phyloP scores from a whole-genome alignment of 495 filamentous ascomycete species.

The Hyaloscypha hepaticicola region DNA sequence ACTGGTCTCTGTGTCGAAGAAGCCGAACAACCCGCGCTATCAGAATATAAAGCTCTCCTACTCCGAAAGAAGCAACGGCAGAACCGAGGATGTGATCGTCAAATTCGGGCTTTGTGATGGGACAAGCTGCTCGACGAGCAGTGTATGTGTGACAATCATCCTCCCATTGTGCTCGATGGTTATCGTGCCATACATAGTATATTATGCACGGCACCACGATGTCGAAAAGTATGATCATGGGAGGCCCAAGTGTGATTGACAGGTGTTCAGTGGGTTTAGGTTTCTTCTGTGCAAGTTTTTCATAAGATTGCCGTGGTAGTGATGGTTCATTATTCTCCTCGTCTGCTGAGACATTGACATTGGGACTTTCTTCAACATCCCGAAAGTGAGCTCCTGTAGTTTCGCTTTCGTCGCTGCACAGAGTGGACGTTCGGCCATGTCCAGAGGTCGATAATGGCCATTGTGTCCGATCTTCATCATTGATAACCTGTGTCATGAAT shows the following conservation, averaged over 20 bases:
- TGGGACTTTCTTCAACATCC: neutral
- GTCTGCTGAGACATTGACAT: neutral
- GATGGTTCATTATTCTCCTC: neutral
- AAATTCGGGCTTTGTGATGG: constrained; percentile 12
- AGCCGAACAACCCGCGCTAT: constrained; percentile 18
- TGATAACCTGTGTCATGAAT: constrained; percentile 1
- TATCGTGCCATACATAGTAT: constrained; percentile 23
- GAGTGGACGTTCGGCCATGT: neutral
- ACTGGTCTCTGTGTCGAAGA: constrained; percentile 9
- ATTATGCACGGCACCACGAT: constrained; percentile 24
- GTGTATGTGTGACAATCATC: constrained; percentile 1
- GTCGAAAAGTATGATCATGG: constrained; percentile 24
- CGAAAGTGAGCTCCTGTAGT: neutral
- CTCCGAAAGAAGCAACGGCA: constrained; percentile 19
- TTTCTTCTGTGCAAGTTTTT: constrained; percentile 24
- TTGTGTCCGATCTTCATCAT: neutral
- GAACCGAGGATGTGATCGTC: constrained; percentile 17
- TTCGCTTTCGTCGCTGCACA: neutral
- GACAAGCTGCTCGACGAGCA: constrained; percentile 1
- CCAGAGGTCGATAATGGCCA: neutral
- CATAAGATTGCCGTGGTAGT: constrained; percentile 7
- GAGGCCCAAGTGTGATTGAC: constrained; percentile 21
- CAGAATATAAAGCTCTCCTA: constrained; percentile 22
- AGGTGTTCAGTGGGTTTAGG: constrained; percentile 21
- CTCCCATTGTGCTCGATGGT: constrained; percentile 12